A percentile compares a stretch with the other conserved stretches of the same genome.
These are phyloP conservation scores for Epichloe hybrida DNA, from an alignment of 2,329 filamentous ascomycete genomes.

Conservation along the genomic window DNA sequence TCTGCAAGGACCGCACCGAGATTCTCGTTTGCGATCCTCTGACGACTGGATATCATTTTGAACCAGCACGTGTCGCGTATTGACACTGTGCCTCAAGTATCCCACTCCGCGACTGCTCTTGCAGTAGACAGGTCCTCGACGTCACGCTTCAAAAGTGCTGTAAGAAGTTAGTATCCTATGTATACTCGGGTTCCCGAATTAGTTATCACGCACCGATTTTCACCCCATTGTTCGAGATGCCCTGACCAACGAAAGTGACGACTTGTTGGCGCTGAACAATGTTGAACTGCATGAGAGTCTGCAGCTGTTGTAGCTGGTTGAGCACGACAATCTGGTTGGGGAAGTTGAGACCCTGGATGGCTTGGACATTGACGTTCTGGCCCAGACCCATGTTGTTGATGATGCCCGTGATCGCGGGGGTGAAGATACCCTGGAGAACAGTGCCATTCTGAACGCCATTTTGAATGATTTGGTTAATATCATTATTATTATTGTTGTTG, in stretches of 20 bases:
- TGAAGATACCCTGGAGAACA: conserved; percentile 7
- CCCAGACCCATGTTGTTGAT: conserved; percentile 17
- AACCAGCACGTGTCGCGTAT: too few relatives aligned
- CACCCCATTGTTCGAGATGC: conserved; percentile 9
- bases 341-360: conserved; percentile 15
- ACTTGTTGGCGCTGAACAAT: conserved; percentile 12
- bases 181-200: not conserved
- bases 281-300: conserved; percentile 11
- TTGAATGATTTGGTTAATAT: conserved; percentile 4
- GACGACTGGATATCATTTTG: too few relatives aligned
- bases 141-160: conserved; percentile 12
- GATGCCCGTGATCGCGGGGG: conserved; percentile 12
- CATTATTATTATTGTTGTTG: not conserved
- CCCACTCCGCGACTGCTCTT: not conserved
- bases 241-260: conserved; percentile 9
- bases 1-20: too few relatives aligned
- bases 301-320: conserved; percentile 15
- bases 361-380: conserved; percentile 13
- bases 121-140: conserved; percentile 19
- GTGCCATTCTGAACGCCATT: conserved; percentile 5
- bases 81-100: too few relatives aligned
- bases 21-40: too few relatives aligned
- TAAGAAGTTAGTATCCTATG: not conserved
- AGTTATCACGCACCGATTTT: conserved; percentile 8
- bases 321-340: conserved; percentile 15